Percentiles rank a stretch among this genome's conserved stretches.
phyloP scores from a whole-genome alignment of 495 filamentous ascomycete species.

The Penicillium waksmanii region DNA sequence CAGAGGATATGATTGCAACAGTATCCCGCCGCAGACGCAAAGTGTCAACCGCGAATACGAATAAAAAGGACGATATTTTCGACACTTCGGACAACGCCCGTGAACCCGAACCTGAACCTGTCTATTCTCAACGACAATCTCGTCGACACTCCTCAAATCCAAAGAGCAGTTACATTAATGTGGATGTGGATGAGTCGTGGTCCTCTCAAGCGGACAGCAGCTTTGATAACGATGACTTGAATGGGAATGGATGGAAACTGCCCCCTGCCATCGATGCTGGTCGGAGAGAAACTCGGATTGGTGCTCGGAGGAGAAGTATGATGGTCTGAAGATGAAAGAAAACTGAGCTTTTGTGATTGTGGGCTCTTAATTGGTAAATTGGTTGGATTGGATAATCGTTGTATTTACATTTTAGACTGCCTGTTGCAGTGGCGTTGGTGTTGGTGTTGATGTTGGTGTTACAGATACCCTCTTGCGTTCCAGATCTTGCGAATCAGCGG shows the following conservation, averaged over 20 bases:
- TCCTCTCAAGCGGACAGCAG: conserved; percentile 32
- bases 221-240: conserved; percentile 29
- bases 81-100: no score
- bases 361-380: no score
- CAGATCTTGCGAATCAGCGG: no score
- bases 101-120: no score
- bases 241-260: conserved; percentile 2
- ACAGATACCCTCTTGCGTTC: no score
- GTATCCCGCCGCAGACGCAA: conserved; percentile 39
- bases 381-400: no score
- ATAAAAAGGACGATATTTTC: background rate
- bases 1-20: background rate
- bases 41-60: conserved; percentile 18
- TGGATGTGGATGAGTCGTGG: conserved; percentile 1
- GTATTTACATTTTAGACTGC: no score
- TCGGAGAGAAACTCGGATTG: conserved; percentile 39
- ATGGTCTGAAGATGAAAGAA: conserved; percentile 41
- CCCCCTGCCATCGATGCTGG: conserved; percentile 16
- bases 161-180: conserved; percentile 13
- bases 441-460: no score
- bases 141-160: conserved; percentile 48
- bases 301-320: conserved; percentile 55
- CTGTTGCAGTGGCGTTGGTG: no score
- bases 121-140: conserved; percentile 19
- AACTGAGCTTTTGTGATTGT: no score